Percentiles rank a stretch among this genome's conserved stretches.
Evolutionary conservation across 495 filamentous ascomycete species (phyloP).

Genomic region (Neurospora discreta): DNA sequence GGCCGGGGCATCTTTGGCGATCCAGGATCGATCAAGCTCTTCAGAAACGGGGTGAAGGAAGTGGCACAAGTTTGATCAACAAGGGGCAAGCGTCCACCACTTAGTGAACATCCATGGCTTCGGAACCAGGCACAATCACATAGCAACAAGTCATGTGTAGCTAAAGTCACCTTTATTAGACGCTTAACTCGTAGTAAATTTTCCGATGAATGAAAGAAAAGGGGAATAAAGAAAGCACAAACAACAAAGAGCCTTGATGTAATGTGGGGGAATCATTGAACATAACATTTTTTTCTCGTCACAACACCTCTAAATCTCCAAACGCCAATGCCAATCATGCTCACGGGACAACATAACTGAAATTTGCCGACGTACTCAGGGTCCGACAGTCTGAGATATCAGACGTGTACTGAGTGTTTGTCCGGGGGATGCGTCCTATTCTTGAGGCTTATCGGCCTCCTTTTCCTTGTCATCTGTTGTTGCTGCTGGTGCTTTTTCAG

Average conservation of each 20-base stretch:
- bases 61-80: neutral
- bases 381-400: neutral
- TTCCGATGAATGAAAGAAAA: neutral
- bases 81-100: neutral
- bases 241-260: neutral
- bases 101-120: neutral
- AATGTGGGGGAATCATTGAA: neutral
- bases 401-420: neutral
- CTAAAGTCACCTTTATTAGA: neutral
- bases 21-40: neutral
- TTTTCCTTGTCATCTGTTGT: conserved; percentile 1
- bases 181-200: neutral
- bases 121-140: neutral
- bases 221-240: neutral
- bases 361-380: neutral
- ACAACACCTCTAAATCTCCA: neutral
- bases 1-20: neutral
- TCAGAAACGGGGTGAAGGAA: neutral
- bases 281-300: neutral
- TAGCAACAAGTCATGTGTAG: neutral
- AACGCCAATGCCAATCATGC: neutral
- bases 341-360: neutral
- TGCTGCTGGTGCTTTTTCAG: neutral
- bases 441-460: conserved; percentile 1
- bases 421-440: neutral